Evolutionary conservation across 768 basidiomycete genomes (phyloP), one percentile per base, ranked within the genome.

Genomic region (Tricholoma furcatifolium): DNA sequence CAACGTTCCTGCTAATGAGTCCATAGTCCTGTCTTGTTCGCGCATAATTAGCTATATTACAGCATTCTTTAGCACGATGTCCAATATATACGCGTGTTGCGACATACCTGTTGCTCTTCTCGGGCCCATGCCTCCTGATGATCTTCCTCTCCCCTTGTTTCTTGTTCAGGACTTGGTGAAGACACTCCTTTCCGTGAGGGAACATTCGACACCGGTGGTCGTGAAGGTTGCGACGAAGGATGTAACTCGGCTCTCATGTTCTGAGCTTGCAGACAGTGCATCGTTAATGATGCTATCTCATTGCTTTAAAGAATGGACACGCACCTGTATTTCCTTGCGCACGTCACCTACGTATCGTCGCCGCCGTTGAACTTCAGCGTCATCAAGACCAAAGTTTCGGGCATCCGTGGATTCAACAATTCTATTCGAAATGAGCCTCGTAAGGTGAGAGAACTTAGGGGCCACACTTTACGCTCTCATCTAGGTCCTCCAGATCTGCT

Each of bases 401-500:
- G 91, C 87, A 32, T 91, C 93, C 0, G 85, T 88, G 10, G 83
- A 81, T 65, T 96, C 95, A 1, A 97, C 91, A 38, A 93, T 90
- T 66, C 91, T 93, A 61, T 3, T 31, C 7, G 21, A 36, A 46
- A 51, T 51, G 36, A 23, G 21, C 12, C 42, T 21, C 18, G 18
- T 53, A 55, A 18, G 52, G 36, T 5, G 46, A 54, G 3, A 31
- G 9, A 6, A 14, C 36, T 18, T 17, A 34, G 30, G 20, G 31
- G 40, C 65, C 80, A 58, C 67, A 91, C 91, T 83, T 86, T 40
- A 98, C 94, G 62, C 91, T 93, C 64, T 93, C 92, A 45, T 97
- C 94, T n/a, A 98, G 71, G 65, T 93, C 93, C 55, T 93, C 91
- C 20, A 96, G 66, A 71, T 98, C 95, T 0, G 88, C 87, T 64